Base-by-base conservation (phyloP, 2,329 filamentous ascomycete genomes). In the Periconia macrospinosa region DNA sequence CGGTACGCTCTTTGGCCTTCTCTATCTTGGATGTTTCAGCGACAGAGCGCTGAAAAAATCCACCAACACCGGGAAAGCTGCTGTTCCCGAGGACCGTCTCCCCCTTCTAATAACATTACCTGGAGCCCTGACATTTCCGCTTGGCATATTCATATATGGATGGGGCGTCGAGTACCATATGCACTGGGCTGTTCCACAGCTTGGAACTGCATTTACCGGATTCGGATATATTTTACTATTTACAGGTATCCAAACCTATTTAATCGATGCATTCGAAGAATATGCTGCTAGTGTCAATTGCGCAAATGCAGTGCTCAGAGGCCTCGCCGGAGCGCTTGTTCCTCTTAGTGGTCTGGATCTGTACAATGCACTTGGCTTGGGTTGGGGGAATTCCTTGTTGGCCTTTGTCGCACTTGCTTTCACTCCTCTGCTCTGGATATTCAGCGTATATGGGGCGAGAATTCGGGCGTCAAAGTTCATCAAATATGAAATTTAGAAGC, bases 231-330 rank as follows among this genome's bases (percentile, higher is more conserved):
- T 59, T 18, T 30, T 35, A 27, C 42, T 54, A 18, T 47, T 59
- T 19, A 53, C 53, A 6, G 20, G 54, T 0, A 66, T 81, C 0
- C 78, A 81, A 47, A 82, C 81, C 11, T 89, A 89, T 57, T 76
- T 88, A 2, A 79, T 87, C 43, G 85, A 88, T 48, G 76, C 79
- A 3, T 86, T 79, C 61, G 19, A 40, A 30, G n/a, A 17, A 2
- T 41, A 51, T 30, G 47, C 52, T 10, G 52, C 57, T 17, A 52
- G 47, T 3, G 85, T 83, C 0, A 78, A 87, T 1, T 85, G 86
- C 0, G 84, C 84, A 2, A 85, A 49, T 43, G 52, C 84, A 0
- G 78, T 87, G 2, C 62, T 86, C 15, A 70, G 83, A 37, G 74
- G 70, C 15, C 59, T 83, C 0, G 68, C 81, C 2, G 83, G 81